Evolutionary conservation across 202 grass and related monocot species (phyloP), one percentile per base, ranked within the genome.

Genomic region (Elaeis oleifera): DNA sequence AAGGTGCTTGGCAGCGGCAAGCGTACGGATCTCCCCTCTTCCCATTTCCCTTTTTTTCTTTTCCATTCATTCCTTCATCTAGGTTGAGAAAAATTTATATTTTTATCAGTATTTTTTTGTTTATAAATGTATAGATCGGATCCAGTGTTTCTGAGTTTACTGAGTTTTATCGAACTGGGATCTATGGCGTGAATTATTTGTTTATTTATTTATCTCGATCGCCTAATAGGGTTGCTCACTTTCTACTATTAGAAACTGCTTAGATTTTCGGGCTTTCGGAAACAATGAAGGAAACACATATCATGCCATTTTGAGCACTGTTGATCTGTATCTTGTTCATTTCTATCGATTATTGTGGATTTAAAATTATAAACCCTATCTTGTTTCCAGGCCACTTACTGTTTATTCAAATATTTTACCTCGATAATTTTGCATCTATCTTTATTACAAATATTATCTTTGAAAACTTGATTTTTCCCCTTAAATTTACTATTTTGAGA

Each of bases 1-100:
- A 81, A 76, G 36, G 82, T 86, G 48, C 80, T 99, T 68, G 94
- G 94, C 17, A 88, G 84, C 53, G 84, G 94, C 74, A 92, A 99
- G 67, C 71, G 94, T 99, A 89, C 18, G 79, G 54, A 52, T 56
- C 51, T 54, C 9, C 66, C 61, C 67, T 3, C 16, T 36, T 72
- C 16, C 11, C 18, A 24, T 27, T 32, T n/a, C 23, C 49, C 0
- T 50, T 50, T 49, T 54, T 2, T 51, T 54, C 7, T 17, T 26
- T 16, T 32, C 64, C 19, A 13, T n/a, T 59, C 22, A 60, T 44
- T 60, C 21, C 56, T 71, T 16, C 0, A 18, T 2, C 0, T 20
- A 59, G 82, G 24, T 55, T 63, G 1, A 5, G 8, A 23, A n/a
- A 23, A 2, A 18, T 21, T 5, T 36, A 6, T n/a, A 4, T 54